These are phyloP conservation scores for Xylariomycetidae sp. DNA, from an alignment of 2,329 filamentous ascomycete genomes.

Conservation along the genomic window DNA sequence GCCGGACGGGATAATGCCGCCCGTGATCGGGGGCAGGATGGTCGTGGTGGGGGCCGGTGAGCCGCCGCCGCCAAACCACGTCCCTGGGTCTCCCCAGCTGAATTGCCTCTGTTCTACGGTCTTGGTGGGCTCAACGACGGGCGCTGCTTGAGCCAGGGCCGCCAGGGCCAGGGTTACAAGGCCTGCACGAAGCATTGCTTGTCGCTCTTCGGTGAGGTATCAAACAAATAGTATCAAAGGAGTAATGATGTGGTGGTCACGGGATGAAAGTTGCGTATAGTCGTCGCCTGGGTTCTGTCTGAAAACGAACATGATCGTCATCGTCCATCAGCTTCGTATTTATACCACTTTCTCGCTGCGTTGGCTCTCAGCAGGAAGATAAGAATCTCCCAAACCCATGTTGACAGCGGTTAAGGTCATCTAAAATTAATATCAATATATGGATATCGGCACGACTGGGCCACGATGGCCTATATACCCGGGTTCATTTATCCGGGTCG, in stretches of 20 bases:
- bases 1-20: conserved; percentile 18
- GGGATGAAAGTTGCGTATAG: too few species aligned
- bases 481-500: conserved; percentile 28
- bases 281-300: too few species aligned
- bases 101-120: conserved; percentile 17
- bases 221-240: not conserved
- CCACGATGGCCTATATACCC: conserved; percentile 22
- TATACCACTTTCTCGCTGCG: conserved; percentile 8
- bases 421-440: conserved; percentile 27
- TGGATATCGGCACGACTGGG: conserved; percentile 18
- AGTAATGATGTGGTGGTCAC: not conserved
- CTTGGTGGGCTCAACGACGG: conserved; percentile 20
- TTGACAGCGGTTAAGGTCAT: conserved; percentile 18
- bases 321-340: conserved; percentile 11
- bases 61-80: conserved; percentile 12
- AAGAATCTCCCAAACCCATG: conserved; percentile 12
- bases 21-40: conserved; percentile 17
- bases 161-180: conserved; percentile 22
- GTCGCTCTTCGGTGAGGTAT: not conserved
- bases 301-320: conserved; percentile 3
- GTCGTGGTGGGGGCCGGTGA: conserved; percentile 13
- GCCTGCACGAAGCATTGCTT: conserved; percentile 19
- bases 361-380: conserved; percentile 9
- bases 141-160: conserved; percentile 21
- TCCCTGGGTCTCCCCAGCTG: conserved; percentile 16